Conservation (phyloP, 2,329 filamentous ascomycete genomes). For the Penicillium sclerotigenum region DNA sequence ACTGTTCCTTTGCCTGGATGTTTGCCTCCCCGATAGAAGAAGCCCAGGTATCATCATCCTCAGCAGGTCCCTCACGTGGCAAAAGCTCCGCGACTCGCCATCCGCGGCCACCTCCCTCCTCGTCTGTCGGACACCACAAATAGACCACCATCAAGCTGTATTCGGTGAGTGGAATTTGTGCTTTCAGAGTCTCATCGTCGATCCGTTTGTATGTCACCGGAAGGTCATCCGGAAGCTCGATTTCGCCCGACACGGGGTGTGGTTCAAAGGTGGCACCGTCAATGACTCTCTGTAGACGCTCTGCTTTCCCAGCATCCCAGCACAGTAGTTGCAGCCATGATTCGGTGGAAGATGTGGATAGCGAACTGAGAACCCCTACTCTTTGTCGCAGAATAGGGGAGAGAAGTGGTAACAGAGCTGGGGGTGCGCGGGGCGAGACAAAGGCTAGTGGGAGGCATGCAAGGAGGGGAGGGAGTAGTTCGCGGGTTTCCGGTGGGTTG, state of each 20-base stretch:
- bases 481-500: constrained; percentile 53
- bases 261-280: constrained; percentile 57
- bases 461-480: constrained; percentile 60
- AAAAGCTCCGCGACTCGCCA: constrained; percentile 61
- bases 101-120: constrained; percentile 50
- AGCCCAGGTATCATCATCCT: constrained; percentile 53
- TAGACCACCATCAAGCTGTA: constrained; percentile 56
- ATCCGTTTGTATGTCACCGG: constrained; percentile 56
- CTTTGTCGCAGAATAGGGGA: constrained; percentile 63
- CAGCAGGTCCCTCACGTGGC: constrained; percentile 49
- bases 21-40: constrained; percentile 55
- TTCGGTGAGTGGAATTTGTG: constrained; percentile 53
- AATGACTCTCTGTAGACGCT: constrained; percentile 53
- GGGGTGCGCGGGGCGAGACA: constrained; percentile 57
- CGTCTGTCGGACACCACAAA: constrained; percentile 60
- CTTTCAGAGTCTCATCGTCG: constrained; percentile 61
- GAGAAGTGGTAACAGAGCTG: constrained; percentile 58
- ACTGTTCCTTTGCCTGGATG: constrained; percentile 39
- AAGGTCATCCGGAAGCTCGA: constrained; percentile 59
- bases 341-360: constrained; percentile 42
- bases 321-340: constrained; percentile 60
- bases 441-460: constrained; percentile 62
- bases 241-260: constrained; percentile 63
- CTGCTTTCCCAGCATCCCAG: constrained; percentile 55
- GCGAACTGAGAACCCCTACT: constrained; percentile 54